Evolutionary conservation across 2,329 filamentous ascomycete species (phyloP).

Genomic region (Venturia nashicola): DNA sequence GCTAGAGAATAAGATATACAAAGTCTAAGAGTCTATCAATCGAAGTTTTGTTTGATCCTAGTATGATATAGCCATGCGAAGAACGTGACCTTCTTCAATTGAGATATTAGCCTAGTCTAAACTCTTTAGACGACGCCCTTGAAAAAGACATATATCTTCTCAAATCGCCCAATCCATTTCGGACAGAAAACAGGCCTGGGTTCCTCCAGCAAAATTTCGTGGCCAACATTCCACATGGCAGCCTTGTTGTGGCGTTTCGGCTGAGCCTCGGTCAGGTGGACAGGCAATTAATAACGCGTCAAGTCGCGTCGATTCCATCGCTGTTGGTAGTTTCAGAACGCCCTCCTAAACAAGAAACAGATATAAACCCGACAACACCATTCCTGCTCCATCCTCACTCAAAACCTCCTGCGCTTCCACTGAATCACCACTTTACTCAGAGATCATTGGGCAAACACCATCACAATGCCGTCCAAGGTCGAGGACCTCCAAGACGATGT

Average conservation of each 20-base stretch:
- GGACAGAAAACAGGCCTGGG: too few relatives aligned
- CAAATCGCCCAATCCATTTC: too few relatives aligned
- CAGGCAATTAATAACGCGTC: neutral
- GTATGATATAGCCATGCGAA: too few relatives aligned
- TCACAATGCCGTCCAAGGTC: conserved; percentile 15
- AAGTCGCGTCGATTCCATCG: neutral
- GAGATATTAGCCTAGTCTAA: too few relatives aligned
- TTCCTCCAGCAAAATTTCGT: too few relatives aligned
- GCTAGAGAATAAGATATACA: too few relatives aligned
- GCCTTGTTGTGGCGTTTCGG: neutral
- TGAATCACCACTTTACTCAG: neutral
- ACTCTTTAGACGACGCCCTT: too few relatives aligned
- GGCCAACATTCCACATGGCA: neutral
- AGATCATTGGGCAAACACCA: neutral
- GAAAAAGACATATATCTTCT: too few relatives aligned
- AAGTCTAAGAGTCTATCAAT: too few relatives aligned
- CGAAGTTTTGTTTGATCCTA: too few relatives aligned
- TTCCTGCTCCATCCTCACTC: neutral
- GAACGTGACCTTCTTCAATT: too few relatives aligned
- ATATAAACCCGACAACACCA: neutral
- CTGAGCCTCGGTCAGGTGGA: neutral
- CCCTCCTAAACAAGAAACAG: neutral
- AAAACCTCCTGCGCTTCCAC: neutral
- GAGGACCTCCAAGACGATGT: conserved; percentile 45
- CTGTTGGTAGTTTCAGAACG: neutral